These are phyloP conservation scores for Saccharum hybrid DNA, from an alignment of 202 grass and related monocot species.

Conservation along the genomic window DNA sequence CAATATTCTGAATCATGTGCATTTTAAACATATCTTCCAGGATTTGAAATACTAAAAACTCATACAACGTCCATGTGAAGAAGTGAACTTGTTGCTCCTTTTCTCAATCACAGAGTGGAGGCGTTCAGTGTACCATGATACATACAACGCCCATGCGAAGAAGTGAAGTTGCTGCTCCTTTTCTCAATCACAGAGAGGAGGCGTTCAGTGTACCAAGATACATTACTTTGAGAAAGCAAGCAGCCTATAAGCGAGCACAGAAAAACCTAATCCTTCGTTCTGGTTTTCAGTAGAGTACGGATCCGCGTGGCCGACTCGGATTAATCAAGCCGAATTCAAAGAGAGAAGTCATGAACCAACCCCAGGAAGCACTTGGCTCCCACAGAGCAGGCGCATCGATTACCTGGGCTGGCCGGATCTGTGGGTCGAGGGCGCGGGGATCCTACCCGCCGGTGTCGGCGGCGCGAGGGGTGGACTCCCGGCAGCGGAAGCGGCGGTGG, in stretches of 20 bases:
- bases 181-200: neutral
- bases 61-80: neutral
- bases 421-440: neutral
- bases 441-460: neutral
- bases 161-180: neutral
- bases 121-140: neutral
- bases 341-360: neutral
- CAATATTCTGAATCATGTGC: neutral
- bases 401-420: conserved; percentile 23
- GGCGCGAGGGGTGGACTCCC: neutral
- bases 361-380: neutral
- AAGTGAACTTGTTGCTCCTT: neutral
- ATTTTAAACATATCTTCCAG: conserved; percentile 9
- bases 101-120: neutral
- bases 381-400: neutral
- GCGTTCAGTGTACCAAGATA: neutral
- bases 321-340: neutral
- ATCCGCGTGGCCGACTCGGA: neutral
- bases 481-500: neutral
- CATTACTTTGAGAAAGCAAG: neutral
- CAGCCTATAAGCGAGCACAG: neutral
- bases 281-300: neutral
- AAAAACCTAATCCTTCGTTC: neutral
- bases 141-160: neutral
- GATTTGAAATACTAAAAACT: neutral